Percentiles rank a stretch among this genome's conserved stretches.
phyloP scores from a whole-genome alignment of 2,329 filamentous ascomycete species.

The Epichloe sibirici region DNA sequence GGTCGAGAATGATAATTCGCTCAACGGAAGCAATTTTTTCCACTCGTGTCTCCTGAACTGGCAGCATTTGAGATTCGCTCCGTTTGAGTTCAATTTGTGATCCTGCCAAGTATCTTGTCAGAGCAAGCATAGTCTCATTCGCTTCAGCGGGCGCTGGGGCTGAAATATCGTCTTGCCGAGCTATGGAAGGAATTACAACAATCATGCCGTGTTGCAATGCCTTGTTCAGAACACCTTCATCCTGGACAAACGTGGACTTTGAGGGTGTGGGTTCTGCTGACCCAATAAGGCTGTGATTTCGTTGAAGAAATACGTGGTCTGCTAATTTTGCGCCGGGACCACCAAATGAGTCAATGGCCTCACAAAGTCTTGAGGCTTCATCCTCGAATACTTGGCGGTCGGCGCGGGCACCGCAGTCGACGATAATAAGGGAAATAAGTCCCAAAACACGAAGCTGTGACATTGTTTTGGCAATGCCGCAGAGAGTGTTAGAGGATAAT shows the following conservation, averaged over 20 bases:
- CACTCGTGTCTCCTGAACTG: slow-evolving; percentile 23
- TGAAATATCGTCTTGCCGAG: slow-evolving; percentile 28
- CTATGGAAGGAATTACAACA: slow-evolving; percentile 29
- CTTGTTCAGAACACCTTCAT: slow-evolving; percentile 19
- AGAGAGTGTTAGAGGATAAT: slow-evolving; percentile 55
- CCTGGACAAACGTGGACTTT: slow-evolving; percentile 18
- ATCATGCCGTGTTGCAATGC: slow-evolving; percentile 21
- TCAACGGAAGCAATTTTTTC: slow-evolving; percentile 55
- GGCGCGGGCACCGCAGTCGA: slow-evolving; percentile 52
- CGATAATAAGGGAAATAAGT: slow-evolving; percentile 67
- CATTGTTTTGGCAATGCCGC: slow-evolving; percentile 71
- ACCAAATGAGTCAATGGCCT: slow-evolving; percentile 59
- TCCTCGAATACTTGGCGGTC: slow-evolving; percentile 32
- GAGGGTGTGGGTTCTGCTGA: slow-evolving; percentile 12
- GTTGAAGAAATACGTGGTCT: slow-evolving; percentile 27
- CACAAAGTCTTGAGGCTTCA: slow-evolving; percentile 63
- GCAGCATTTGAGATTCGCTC: background rate
- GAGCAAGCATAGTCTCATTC: slow-evolving; percentile 57
- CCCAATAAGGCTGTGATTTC: background rate
- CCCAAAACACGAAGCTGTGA: slow-evolving; percentile 74
- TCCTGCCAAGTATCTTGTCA: slow-evolving; percentile 66
- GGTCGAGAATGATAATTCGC: slow-evolving; percentile 78
- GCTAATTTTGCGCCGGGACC: slow-evolving; percentile 57
- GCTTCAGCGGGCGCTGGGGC: slow-evolving; percentile 28
- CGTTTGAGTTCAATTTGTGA: slow-evolving; percentile 32